Base-by-base conservation (phyloP, 768 basidiomycete species). In the Boletus coccyginus region DNA sequence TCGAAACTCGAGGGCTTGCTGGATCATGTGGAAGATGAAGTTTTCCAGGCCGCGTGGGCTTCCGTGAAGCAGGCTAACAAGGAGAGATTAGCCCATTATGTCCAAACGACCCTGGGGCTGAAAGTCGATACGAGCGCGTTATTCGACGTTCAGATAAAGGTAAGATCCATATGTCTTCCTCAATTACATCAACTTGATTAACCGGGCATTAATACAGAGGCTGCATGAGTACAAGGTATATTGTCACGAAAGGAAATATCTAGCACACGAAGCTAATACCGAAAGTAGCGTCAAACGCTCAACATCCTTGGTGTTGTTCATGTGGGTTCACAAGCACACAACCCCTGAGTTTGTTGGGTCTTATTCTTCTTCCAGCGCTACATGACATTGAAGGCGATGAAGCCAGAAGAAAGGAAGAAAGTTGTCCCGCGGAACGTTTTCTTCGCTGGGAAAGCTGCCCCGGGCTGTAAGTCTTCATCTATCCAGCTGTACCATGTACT, bases 381-480 rank as follows among this genome's bases (percentile, higher is more conserved):
- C 74, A 75, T 94, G 48, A 74, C 73, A 11, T 71, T 97, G 72
- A 98, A 98, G 77, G 78, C 71, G 33, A 84, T 96, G 85, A 78
- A 79, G 3, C 81, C 90, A 0, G 86, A 73, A 31, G 86, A 97
- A 70, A 83, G 90, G 66, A 88, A 89, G 77, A 90, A 90, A 69
- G 82, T 88, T 61, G 85, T 82, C 62, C 89, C 85, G n/a, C 83
- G 86, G 50, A 94, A 93, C 19, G 88, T 93, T n/a, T 90, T 99
- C 79, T 98, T 99, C 61, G 96, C 93, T 33, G 96, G 97, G 60
- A 98, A 98, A 71, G 94, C 96, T 51, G 96, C 96, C 0, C 96
- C 96, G 39, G 95, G 86, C 55, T 93, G 88, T 89, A 68, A 67
- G 86, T 75, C 8, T 19, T 29, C 14, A 17, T 19, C 32, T 36